Evolutionary conservation across 208 protist genomes (phyloP).

Genomic region (Naegleria fowleri): DNA sequence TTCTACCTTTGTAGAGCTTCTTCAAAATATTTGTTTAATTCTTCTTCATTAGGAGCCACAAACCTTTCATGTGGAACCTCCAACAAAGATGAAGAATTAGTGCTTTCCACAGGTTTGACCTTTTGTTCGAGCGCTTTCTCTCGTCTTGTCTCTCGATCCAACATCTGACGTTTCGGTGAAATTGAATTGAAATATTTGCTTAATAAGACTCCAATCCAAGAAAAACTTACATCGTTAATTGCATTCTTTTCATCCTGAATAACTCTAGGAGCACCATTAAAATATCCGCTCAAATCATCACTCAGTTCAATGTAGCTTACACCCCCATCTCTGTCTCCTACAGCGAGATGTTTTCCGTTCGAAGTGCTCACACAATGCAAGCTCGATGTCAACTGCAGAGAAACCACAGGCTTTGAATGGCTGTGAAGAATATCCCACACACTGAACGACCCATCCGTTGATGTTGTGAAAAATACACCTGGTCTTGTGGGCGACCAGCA

Average conservation of each 20-base stretch:
- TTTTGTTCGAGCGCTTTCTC: neutral
- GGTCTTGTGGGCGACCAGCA: slow-evolving; percentile 82
- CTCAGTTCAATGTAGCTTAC: slow-evolving; percentile 78
- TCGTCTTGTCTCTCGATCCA: neutral
- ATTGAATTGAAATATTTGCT: too few relatives aligned
- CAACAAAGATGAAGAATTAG: neutral
- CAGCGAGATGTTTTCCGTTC: slow-evolving; percentile 72
- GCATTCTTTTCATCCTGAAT: neutral
- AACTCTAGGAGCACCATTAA: neutral
- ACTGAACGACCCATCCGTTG: slow-evolving; percentile 89
- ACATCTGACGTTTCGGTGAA: neutral
- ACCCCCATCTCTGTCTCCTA: slow-evolving; percentile 80
- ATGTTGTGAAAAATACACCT: slow-evolving; percentile 89
- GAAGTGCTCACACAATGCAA: slow-evolving; percentile 64
- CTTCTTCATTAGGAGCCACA: neutral
- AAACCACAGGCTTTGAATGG: slow-evolving; percentile 78
- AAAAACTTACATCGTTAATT: neutral
- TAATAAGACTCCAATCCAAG: too few relatives aligned
- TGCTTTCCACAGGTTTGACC: neutral
- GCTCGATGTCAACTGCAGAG: slow-evolving; percentile 75
- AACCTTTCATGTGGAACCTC: neutral
- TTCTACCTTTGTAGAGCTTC: neutral
- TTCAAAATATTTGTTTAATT: neutral
- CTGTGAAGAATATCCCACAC: slow-evolving; percentile 89
- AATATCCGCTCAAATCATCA: slow-evolving; percentile 10